A percentile compares a stretch with the other conserved stretches of the same genome.
These are phyloP conservation scores for Phytophthora pini DNA, from an alignment of 352 stramenopile genomes.

Conservation along the genomic window DNA sequence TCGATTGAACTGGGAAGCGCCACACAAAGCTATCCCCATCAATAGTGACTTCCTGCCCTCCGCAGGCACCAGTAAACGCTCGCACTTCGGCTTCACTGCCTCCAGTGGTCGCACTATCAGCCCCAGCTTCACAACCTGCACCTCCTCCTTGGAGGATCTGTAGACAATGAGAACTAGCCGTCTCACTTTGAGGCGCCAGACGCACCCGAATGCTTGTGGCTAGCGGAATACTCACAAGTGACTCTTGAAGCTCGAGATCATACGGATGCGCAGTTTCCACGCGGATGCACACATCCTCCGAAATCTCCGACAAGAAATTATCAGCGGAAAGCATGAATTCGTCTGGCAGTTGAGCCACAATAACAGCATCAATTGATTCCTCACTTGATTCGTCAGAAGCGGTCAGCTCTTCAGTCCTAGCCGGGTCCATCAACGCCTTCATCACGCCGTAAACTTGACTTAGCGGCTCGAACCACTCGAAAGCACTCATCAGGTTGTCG, in stretches of 20 bases:
- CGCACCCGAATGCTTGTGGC: slow-evolving; percentile 87
- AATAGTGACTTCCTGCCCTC: slow-evolving; percentile 88
- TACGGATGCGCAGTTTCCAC: slow-evolving; percentile 85
- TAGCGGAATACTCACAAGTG: slow-evolving; percentile 80
- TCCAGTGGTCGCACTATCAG: slow-evolving; percentile 58
- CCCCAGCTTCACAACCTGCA: slow-evolving; percentile 40
- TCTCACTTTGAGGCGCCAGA: slow-evolving; percentile 78
- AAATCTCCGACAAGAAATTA: slow-evolving; percentile 89
- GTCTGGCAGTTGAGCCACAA: slow-evolving; percentile 53
- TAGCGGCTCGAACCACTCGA: slow-evolving; percentile 89
- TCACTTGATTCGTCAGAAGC: slow-evolving; percentile 4
- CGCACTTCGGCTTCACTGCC: slow-evolving; percentile 83
- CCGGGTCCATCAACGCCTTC: slow-evolving; percentile 76
- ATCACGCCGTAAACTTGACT: slow-evolving; percentile 90
- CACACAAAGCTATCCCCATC: slow-evolving; percentile 88
- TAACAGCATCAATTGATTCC: neutral
- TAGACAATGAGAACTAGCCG: slow-evolving; percentile 85
- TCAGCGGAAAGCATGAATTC: slow-evolving; percentile 91
- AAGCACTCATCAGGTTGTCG: slow-evolving; percentile 85
- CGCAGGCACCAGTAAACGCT: slow-evolving; percentile 84
- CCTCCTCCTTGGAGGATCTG: slow-evolving; percentile 84
- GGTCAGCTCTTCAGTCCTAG: slow-evolving; percentile 18
- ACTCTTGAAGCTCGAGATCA: slow-evolving; percentile 82
- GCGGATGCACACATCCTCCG: slow-evolving; percentile 81
- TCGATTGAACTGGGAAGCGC: slow-evolving; percentile 88